Percentiles rank a stretch among this genome's conserved stretches.
Evolutionary conservation across 495 filamentous ascomycete genomes (phyloP).

Genomic region (Beverwykella pulmonaria): DNA sequence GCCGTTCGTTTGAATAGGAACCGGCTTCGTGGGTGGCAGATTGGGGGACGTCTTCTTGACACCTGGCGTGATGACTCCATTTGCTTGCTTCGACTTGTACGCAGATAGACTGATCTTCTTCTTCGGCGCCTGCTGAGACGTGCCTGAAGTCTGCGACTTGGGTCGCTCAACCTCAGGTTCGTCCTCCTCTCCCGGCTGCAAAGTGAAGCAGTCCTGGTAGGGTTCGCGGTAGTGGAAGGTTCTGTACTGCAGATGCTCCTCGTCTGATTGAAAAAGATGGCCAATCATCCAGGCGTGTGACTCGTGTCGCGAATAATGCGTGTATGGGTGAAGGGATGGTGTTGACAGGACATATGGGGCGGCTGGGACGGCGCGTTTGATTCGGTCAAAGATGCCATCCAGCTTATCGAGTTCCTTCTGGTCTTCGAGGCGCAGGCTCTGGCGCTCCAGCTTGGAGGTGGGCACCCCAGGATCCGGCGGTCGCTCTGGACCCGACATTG

Average conservation of each 20-base stretch:
- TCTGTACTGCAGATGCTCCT: conserved; percentile 40
- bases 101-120: conserved; percentile 40
- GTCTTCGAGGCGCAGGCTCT: conserved; percentile 16
- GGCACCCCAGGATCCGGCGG: conserved; percentile 5
- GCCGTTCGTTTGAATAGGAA: conserved; percentile 18
- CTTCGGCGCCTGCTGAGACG: conserved; percentile 25
- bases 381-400: conserved; percentile 33
- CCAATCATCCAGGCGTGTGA: conserved; percentile 32
- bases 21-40: conserved; percentile 17
- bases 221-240: conserved; percentile 41
- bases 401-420: conserved; percentile 30
- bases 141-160: conserved; percentile 22
- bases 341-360: conserved; percentile 39
- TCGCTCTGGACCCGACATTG: conserved; percentile 25
- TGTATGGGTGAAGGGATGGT: conserved; percentile 30
- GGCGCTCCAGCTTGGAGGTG: conserved; percentile 4
- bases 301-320: conserved; percentile 23
- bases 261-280: conserved; percentile 31
- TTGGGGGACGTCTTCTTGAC: conserved; percentile 33
- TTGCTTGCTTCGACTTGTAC: conserved; percentile 41
- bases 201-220: conserved; percentile 26
- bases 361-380: conserved; percentile 32
- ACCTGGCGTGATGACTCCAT: conserved; percentile 25
- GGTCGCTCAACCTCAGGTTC: conserved; percentile 8
- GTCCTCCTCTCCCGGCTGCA: conserved; percentile 27